Percentiles rank a stretch among this genome's conserved stretches.
phyloP scores from a whole-genome alignment of 305 asterid genomes.

The Fraxinus velutina region DNA sequence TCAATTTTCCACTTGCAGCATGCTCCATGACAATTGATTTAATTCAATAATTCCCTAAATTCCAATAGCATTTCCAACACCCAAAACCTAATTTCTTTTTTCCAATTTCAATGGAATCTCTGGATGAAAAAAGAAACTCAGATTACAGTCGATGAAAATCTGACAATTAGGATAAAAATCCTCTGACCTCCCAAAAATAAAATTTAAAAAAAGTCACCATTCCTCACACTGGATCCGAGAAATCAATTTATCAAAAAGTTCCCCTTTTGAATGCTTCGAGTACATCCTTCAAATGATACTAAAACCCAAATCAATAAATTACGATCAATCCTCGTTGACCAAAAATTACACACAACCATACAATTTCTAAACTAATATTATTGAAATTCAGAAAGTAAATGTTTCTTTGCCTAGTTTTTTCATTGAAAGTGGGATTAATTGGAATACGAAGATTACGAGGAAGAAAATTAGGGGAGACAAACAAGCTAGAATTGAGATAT shows the following conservation, averaged over 20 bases:
- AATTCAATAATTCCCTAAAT: too few species aligned
- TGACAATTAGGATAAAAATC: too few species aligned
- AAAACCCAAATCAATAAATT: slow-evolving; percentile 30
- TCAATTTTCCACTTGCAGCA: too few species aligned
- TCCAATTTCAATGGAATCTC: too few species aligned
- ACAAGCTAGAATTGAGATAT: slow-evolving; percentile 58
- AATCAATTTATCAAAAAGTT: slow-evolving; percentile 17
- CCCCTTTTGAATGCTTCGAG: slow-evolving; percentile 22
- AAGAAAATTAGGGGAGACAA: slow-evolving; percentile 43
- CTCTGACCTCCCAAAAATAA: too few species aligned
- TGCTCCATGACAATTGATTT: too few species aligned
- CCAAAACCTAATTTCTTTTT: too few species aligned
- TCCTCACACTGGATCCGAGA: slow-evolving; percentile 27
- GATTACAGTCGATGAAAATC: too few species aligned
- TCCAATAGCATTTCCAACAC: too few species aligned
- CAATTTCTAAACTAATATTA: slow-evolving; percentile 22
- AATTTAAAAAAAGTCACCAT: not conserved
- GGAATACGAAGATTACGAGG: slow-evolving; percentile 20
- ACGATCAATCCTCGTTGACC: slow-evolving; percentile 35
- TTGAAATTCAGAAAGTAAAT: slow-evolving; percentile 8
- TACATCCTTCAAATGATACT: slow-evolving; percentile 40
- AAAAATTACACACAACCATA: slow-evolving; percentile 27
- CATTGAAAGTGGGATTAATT: not conserved
- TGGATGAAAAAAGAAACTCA: too few species aligned
- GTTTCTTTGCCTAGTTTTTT: not conserved